These are phyloP conservation scores for Phylloporus arenicola DNA, from an alignment of 768 basidiomycete species.

Conservation along the genomic window DNA sequence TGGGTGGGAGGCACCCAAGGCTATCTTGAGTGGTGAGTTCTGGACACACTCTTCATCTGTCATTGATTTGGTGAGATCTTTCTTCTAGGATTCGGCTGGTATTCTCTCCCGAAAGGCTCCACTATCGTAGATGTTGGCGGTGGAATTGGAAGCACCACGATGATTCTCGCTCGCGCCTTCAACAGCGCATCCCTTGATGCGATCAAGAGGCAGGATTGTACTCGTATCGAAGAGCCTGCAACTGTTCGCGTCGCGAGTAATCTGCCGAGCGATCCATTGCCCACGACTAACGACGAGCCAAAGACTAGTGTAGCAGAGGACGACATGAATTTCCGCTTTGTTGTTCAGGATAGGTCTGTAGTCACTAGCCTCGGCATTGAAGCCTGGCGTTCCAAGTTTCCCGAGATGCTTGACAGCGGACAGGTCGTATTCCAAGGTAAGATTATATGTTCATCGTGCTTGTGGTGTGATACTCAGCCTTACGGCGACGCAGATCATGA, in stretches of 20 bases:
- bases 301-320: constrained; percentile 8
- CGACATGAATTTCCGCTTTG: constrained; percentile 36
- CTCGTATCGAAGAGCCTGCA: neutral
- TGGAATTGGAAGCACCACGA: constrained; percentile 53
- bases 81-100: constrained; percentile 55
- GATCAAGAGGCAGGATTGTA: neutral
- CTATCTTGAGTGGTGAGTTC: constrained; percentile 46
- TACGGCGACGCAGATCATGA: constrained; percentile 49
- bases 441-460: neutral
- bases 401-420: constrained; percentile 50
- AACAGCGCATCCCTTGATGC: constrained; percentile 4
- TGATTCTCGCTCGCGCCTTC: constrained; percentile 40
- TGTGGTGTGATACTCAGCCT: neutral
- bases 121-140: constrained; percentile 66
- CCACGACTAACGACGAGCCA: neutral
- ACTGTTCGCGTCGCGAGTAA: neutral
- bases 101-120: constrained; percentile 42
- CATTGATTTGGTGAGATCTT: neutral
- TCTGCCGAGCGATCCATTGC: constrained; percentile 1
- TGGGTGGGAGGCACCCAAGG: constrained; percentile 64
- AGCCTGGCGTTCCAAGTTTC: constrained; percentile 57
- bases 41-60: neutral
- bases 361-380: constrained; percentile 49
- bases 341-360: constrained; percentile 58
- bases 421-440: constrained; percentile 50